A percentile compares a stretch with the other conserved stretches of the same genome.
Conservation (phyloP, 371 early-diverging fungal species). For the Edhazardia aedis region DNA sequence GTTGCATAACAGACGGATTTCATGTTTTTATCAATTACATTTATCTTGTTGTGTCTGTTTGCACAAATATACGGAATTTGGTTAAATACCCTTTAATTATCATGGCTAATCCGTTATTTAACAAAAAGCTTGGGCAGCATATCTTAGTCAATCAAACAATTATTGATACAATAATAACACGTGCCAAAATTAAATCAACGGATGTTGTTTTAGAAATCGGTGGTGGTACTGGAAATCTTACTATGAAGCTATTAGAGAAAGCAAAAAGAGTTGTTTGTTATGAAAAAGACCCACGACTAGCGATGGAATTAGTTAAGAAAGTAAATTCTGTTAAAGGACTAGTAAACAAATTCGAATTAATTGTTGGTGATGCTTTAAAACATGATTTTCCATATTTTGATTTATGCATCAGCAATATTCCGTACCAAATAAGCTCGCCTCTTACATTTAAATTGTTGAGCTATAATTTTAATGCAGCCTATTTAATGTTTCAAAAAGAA, state of each 20-base stretch:
- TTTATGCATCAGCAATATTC: slow-evolving; percentile 92
- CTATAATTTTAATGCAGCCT: slow-evolving; percentile 61
- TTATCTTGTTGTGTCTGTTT: too few relatives aligned
- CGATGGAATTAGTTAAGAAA: slow-evolving; percentile 82
- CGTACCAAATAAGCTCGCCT: slow-evolving; percentile 79
- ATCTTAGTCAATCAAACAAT: slow-evolving; percentile 92
- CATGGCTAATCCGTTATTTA: slow-evolving; percentile 33
- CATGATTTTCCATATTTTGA: slow-evolving; percentile 88
- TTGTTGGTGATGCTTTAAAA: slow-evolving; percentile 87
- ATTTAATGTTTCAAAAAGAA: slow-evolving; percentile 97
- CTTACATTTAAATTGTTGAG: slow-evolving; percentile 78
- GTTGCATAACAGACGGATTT: too few relatives aligned
- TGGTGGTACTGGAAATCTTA: slow-evolving; percentile 98
- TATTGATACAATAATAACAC: slow-evolving; percentile 81
- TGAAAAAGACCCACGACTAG: slow-evolving; percentile 84
- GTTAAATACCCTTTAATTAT: too few relatives aligned
- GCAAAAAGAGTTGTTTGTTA: slow-evolving; percentile 59
- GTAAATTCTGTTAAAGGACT: slow-evolving; percentile 47
- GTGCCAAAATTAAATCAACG: slow-evolving; percentile 67
- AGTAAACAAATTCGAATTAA: slow-evolving; percentile 66
- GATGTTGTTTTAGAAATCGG: slow-evolving; percentile 92
- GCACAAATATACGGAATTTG: too few relatives aligned
- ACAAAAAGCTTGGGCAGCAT: slow-evolving; percentile 93
- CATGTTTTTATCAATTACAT: too few relatives aligned
- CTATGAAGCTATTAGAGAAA: slow-evolving; percentile 70